A percentile compares a stretch with the other conserved stretches of the same genome.
Conservation (phyloP, 106 monocot species). For the Cymbidium sinense region DNA sequence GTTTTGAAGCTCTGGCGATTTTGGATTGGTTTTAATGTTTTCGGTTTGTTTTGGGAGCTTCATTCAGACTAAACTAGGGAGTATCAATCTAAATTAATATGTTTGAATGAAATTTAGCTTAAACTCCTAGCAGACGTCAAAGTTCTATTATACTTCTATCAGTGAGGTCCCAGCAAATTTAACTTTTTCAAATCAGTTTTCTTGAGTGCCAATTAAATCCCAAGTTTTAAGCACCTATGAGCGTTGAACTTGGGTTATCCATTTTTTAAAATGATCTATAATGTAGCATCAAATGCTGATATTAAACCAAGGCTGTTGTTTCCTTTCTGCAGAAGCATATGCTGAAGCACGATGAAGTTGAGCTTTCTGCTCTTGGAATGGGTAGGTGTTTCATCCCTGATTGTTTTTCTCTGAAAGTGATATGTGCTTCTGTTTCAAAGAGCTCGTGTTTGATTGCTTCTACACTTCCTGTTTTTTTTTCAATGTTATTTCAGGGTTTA, state of each 20-base stretch:
- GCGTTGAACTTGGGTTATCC: neutral
- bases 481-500: neutral
- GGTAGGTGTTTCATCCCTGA: neutral
- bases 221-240: no score
- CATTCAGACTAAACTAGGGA: no score
- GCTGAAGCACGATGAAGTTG: constrained; percentile 19
- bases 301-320: neutral
- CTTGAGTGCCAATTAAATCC: no score
- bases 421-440: neutral
- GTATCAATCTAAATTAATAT: no score
- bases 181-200: no score
- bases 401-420: neutral
- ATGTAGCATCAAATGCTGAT: neutral
- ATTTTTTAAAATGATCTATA: neutral
- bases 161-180: no score
- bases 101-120: no score
- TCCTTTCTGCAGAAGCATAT: constrained; percentile 14
- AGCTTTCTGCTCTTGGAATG: constrained; percentile 23
- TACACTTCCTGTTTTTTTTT: neutral
- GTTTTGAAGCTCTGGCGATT: no score
- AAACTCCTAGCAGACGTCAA: no score
- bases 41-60: no score
- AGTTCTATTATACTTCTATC: no score
- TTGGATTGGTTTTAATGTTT: no score
- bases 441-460: neutral